Percentiles rank a stretch among this genome's conserved stretches.
phyloP scores from a whole-genome alignment of 345 rosid genomes.

The Eucalyptus curtisii region DNA sequence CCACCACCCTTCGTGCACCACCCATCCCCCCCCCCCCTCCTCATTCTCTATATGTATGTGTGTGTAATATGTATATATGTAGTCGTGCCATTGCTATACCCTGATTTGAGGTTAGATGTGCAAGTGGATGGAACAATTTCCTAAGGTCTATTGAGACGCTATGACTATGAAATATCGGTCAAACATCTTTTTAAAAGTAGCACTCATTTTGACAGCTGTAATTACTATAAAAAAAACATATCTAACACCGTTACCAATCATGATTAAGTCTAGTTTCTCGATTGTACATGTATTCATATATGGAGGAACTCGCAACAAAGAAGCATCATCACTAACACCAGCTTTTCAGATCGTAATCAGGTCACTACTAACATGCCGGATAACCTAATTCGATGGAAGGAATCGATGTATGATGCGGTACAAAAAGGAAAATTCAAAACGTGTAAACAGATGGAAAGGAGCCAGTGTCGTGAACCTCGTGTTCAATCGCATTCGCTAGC shows the following conservation, averaged over 20 bases:
- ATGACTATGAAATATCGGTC: not conserved
- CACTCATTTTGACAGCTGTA: not conserved
- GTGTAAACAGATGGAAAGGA: not conserved
- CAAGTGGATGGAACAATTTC: not conserved
- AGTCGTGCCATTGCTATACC: not conserved
- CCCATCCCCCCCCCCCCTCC: not conserved
- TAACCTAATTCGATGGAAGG: not conserved
- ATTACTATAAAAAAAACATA: not conserved
- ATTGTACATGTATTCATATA: not conserved
- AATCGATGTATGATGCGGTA: not conserved
- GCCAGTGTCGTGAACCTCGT: constrained; percentile 5
- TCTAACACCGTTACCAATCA: accelerated
- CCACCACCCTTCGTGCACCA: not conserved
- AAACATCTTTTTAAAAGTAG: not conserved
- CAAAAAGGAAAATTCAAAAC: not conserved
- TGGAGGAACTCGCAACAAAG: not conserved
- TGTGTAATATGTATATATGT: too few species aligned
- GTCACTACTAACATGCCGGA: not conserved
- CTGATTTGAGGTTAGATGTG: not conserved
- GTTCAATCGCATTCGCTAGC: not conserved
- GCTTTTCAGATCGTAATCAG: not conserved
- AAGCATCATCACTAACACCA: not conserved
- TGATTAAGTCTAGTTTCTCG: not conserved
- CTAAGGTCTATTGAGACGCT: not conserved
- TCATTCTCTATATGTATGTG: too few species aligned